Percentiles rank a stretch among this genome's conserved stretches.
phyloP scores from a whole-genome alignment of 2,329 filamentous ascomycete species.

The Fusarium coicis region DNA sequence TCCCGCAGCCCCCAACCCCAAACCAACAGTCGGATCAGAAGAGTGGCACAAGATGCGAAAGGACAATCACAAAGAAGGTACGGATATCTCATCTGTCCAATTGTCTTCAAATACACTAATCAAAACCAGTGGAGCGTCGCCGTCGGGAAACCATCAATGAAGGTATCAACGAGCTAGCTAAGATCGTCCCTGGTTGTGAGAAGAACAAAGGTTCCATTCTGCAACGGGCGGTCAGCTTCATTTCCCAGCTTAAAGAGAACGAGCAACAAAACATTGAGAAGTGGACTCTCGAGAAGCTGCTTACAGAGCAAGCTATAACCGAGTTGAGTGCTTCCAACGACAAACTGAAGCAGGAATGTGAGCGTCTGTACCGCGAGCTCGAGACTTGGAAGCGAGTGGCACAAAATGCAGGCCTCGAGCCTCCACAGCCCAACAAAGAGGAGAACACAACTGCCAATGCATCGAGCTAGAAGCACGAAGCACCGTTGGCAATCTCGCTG shows the following conservation, averaged over 20 bases:
- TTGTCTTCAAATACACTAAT: slow-evolving; percentile 36
- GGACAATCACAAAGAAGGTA: slow-evolving; percentile 99
- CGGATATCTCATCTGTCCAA: slow-evolving; percentile 42
- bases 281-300: slow-evolving; percentile 89
- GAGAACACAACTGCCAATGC: slow-evolving; percentile 43
- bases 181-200: slow-evolving; percentile 96
- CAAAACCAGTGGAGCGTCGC: slow-evolving; percentile 82
- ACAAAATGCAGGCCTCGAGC: slow-evolving; percentile 67
- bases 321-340: slow-evolving; percentile 90
- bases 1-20: slow-evolving; percentile 60
- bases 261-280: slow-evolving; percentile 95
- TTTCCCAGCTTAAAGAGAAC: slow-evolving; percentile 93
- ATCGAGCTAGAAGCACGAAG: slow-evolving; percentile 44
- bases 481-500: slow-evolving; percentile 26
- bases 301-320: slow-evolving; percentile 88
- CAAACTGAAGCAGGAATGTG: slow-evolving; percentile 83
- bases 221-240: slow-evolving; percentile 92
- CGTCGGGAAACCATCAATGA: slow-evolving; percentile 98
- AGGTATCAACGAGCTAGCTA: slow-evolving; percentile 96
- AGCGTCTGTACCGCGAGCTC: slow-evolving; percentile 80
- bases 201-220: slow-evolving; percentile 99
- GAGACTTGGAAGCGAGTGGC: slow-evolving; percentile 81
- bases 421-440: slow-evolving; percentile 54
- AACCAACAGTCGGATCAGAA: slow-evolving; percentile 92
- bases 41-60: slow-evolving; percentile 98